Evolutionary conservation across 257 asterid genomes (phyloP), one percentile per base, ranked within the genome.

Genomic region (Scutellaria baicalensis): DNA sequence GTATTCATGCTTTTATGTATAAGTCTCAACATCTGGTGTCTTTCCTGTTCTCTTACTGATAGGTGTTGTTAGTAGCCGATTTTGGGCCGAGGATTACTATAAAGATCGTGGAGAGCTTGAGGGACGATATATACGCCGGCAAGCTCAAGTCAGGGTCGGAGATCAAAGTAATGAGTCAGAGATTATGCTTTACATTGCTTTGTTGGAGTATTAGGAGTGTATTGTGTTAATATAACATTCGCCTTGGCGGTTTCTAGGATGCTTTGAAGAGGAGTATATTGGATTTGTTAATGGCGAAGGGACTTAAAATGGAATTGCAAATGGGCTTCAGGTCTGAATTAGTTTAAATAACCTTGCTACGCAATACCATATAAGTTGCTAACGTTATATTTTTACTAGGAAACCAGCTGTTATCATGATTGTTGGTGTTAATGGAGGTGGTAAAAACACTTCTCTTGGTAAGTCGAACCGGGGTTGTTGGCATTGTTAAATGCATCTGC

Each of bases 401-500:
- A 94, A 89, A 85, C 97, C 97, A 16, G 97, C 97, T 70, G 97
- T 91, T 70, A 81, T 94, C 76, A 85, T 94, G 90, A 83, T 91
- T 57, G 96, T 94, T 70, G 97, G 99, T 71, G 97, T 94, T 74
- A 94, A 94, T 78, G 99, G 99, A 73, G 99, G 99, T 45, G 99
- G 97, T 71, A 94, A 94, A 85, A 94, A 97, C 20, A 91, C 97
- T 33, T 89, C 99, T 58, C 93, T 94, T 11, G 97, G 99, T 91
- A 86, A 83, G 91, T 78, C 50, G 44, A 42, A 72, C 48, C 4
- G 3, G 6, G 58, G 42, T 7, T 68, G 48, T 21, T 38, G 44
- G n/a, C 11, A 42, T 45, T 14, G 12, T 57, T 40, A 6, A 64
- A 61, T 27, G 33, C 33, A 40, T 17, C 20, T 69, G 17, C 23